Conservation (phyloP, 768 basidiomycete species). For the Phanerodontia chrysosporium region DNA sequence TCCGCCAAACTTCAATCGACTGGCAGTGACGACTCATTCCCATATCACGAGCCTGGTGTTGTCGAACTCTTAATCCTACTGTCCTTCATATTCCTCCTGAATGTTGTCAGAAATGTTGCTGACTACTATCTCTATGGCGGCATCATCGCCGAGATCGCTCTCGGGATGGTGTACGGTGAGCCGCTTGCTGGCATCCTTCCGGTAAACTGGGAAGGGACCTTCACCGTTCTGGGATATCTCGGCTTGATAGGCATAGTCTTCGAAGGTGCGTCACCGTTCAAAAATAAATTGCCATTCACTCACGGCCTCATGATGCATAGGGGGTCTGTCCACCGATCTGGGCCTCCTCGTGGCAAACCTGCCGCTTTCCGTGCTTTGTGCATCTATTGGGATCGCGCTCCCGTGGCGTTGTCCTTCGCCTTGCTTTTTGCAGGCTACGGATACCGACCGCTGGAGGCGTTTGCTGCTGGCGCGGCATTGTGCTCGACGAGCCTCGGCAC, state of each 20-base stretch:
- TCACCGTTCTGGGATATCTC: constrained; percentile 42
- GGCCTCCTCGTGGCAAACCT: constrained; percentile 42
- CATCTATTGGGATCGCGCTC: constrained; percentile 49
- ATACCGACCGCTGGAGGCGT: constrained; percentile 42
- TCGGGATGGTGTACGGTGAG: constrained; percentile 54
- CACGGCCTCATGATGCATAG: constrained; percentile 50
- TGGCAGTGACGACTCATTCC: not conserved
- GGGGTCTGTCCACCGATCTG: constrained; percentile 52
- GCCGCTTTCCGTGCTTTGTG: constrained; percentile 43
- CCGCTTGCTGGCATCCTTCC: constrained; percentile 45
- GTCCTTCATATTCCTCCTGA: constrained; percentile 54
- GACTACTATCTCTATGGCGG: constrained; percentile 40
- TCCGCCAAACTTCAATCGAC: not conserved
- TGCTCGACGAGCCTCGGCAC: constrained; percentile 66
- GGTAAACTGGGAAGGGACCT: constrained; percentile 35
- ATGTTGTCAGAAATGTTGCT: constrained; percentile 41
- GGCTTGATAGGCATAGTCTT: constrained; percentile 30
- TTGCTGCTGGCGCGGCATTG: constrained; percentile 59
- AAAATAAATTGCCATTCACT: constrained; percentile 28
- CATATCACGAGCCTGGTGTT: constrained; percentile 18
- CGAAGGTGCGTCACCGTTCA: constrained; percentile 13
- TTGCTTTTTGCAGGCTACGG: constrained; percentile 39
- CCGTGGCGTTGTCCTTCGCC: constrained; percentile 45
- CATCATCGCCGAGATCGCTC: constrained; percentile 46
- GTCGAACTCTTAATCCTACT: constrained; percentile 39